Evolutionary conservation across 163 green algal species (phyloP), one percentile per base, ranked within the genome.

Genomic region (Picocystis sp.): DNA sequence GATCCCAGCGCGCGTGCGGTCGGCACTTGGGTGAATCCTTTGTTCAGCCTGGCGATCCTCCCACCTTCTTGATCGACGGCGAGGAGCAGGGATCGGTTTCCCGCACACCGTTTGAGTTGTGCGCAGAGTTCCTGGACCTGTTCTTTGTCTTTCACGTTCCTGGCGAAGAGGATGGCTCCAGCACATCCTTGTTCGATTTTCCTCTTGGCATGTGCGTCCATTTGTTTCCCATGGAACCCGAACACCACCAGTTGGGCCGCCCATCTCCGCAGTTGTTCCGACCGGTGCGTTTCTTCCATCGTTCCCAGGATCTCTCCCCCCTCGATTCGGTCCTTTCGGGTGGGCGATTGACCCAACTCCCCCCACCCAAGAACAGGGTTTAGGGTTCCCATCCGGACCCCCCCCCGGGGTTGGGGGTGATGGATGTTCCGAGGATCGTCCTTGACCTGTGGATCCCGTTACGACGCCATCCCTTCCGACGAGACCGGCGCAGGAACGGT

Each of bases 51-150:
- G 1, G 46, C 41, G n/a, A 72, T 62, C 25, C 42, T 34, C 11
- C 63, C 63, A 6, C 63, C 63, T 47, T 72, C 63, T 53, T 72
- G 63, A 43, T 72, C 63, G 22, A 71, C 44, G 33, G 59, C 50
- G 21, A 63, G 11, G 33, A 61, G 56, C 3, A 63, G 56, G 21
- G 23, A 24, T 22, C 54, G 53, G 45, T 33, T 29, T 22, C 22
- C n/a, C n/a, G 49, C 56, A n/a, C 58, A 56, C 5, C 23, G 11
- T 43, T 63, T 71, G 14, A 72, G 49, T 24, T 73, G 38, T 13
- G 57, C 38, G 22, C 55, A 72, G 29, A 72, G 61, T 11, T 22
- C 19, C 35, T 64, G 55, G 22, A 71, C 62, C 53, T 72, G 64
- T 46, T 56, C 22, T 45, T 62, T 62, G 34, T 44, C 22, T 3